Evolutionary conservation across 2,329 filamentous ascomycete species (phyloP), one percentile per base, ranked within the genome.

Genomic region (Colletotrichum destructivum): DNA sequence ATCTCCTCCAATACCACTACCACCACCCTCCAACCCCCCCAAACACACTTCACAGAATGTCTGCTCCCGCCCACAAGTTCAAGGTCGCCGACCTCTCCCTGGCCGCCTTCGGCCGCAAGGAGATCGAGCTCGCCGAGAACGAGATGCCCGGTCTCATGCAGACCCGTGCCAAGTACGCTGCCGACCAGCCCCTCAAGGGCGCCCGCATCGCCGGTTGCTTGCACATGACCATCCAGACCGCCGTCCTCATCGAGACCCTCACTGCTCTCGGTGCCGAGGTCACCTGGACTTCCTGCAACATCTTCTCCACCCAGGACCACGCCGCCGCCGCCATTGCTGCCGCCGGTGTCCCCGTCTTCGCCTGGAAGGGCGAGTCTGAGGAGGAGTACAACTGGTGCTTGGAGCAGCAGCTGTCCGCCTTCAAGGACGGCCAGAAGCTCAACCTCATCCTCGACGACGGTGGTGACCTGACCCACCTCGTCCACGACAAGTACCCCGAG

Each of bases 301-400:
- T 99, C 87, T 99, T 98, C 93, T 96, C 93, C 84, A 98, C 96
- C 79, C 96, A 98, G 87, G 96, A 98, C 88, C 96, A 98, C 87
- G 96, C 96, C 80, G 96, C 96, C 66, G 95, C 96, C 77, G 96
- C 96, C 84, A 98, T 99, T 87, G 96, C 96, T 78, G 96, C 96
- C 69, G 88, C 91, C 66, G 96, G 96, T 84, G 93, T 97, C 76
- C 95, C 96, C 80, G 96, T 99, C 80, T 90, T 90, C 76, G 89
- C 90, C 84, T 91, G 90, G 89, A 91, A 91, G 86, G 89, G 95
- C 81, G 96, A 99, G 94, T 98, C 96, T 79, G 96, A 99, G 88
- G 96, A 98, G 88, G 96, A 98, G 89, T 99, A 98, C 91, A 91
- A 97, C 86, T 98, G 96, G 96, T 99, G 96, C 87, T 89, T 98